phyloP scores from a whole-genome alignment of 768 basidiomycete species.

The Tricholoma saponaceum region DNA sequence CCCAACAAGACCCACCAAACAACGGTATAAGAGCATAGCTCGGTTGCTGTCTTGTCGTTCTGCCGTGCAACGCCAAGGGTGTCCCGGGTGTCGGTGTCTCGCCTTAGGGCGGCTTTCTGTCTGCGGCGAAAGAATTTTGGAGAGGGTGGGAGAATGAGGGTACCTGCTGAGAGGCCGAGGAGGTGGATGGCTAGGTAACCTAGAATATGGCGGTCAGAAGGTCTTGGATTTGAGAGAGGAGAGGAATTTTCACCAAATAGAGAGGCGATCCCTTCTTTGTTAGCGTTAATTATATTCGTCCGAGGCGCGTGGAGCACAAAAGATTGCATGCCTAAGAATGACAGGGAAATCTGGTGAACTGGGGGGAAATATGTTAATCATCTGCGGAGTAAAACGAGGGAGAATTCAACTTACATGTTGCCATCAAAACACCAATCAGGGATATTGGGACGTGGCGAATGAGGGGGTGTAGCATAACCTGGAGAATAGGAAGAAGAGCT shows the following conservation, averaged over 20 bases:
- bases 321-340: conserved; percentile 46
- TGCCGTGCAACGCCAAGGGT: conserved; percentile 41
- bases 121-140: conserved; percentile 67
- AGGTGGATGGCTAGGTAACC: conserved; percentile 92
- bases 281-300: conserved; percentile 60
- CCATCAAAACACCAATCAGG: conserved; percentile 57
- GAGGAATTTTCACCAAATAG: conserved; percentile 49
- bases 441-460: conserved; percentile 55
- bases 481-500: conserved; percentile 70
- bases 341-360: conserved; percentile 75
- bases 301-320: conserved; percentile 70
- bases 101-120: conserved; percentile 27
- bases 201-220: conserved; percentile 16
- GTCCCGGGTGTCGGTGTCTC: conserved; percentile 9
- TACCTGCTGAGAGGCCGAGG: conserved; percentile 79
- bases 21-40: conserved; percentile 71
- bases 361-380: not conserved
- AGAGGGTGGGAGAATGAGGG: conserved; percentile 72
- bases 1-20: conserved; percentile 74
- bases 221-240: not conserved
- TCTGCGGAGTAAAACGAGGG: not conserved
- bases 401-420: conserved; percentile 39
- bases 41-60: conserved; percentile 69
- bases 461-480: conserved; percentile 66
- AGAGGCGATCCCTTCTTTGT: conserved; percentile 91